phyloP scores from a whole-genome alignment of 2,329 filamentous ascomycete genomes.

The Pseudogymnoascus sp. region DNA sequence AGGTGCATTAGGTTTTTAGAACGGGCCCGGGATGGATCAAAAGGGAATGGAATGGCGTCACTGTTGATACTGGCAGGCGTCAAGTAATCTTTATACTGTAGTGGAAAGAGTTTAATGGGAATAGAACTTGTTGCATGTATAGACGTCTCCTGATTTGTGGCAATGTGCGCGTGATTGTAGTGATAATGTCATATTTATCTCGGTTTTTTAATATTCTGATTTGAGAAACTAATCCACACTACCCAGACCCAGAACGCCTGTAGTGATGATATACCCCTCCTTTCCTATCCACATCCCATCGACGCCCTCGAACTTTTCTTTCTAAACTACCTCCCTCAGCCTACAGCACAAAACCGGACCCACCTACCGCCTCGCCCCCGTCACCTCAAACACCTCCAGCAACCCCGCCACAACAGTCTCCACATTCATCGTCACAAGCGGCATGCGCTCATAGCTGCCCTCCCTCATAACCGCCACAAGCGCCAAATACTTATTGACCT shows the following conservation, averaged over 20 bases:
- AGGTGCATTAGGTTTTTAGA: not conserved
- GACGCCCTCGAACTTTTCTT: not conserved
- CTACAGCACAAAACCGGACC: not conserved
- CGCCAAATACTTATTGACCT: constrained; percentile 68
- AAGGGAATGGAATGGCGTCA: constrained; percentile 1
- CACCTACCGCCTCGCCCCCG: constrained; percentile 42
- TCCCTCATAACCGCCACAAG: constrained; percentile 84
- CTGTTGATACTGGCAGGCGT: constrained; percentile 8
- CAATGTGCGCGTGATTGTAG: not conserved
- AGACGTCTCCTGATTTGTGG: not conserved
- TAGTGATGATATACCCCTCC: not conserved
- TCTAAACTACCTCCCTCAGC: not conserved
- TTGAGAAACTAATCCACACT: not conserved
- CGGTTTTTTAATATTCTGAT: not conserved
- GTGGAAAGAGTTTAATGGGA: not conserved
- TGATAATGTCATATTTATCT: not conserved
- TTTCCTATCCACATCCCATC: not conserved
- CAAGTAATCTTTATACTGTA: not conserved
- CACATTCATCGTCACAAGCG: constrained; percentile 80
- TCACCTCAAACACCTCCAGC: constrained; percentile 71
- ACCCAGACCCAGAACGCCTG: not conserved
- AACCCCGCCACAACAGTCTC: constrained; percentile 73
- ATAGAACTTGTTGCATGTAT: not conserved
- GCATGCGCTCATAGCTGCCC: constrained; percentile 76
- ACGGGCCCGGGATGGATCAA: not conserved